Base-by-base conservation (phyloP, 768 basidiomycete genomes). In the Sistotremastrum suecicum region DNA sequence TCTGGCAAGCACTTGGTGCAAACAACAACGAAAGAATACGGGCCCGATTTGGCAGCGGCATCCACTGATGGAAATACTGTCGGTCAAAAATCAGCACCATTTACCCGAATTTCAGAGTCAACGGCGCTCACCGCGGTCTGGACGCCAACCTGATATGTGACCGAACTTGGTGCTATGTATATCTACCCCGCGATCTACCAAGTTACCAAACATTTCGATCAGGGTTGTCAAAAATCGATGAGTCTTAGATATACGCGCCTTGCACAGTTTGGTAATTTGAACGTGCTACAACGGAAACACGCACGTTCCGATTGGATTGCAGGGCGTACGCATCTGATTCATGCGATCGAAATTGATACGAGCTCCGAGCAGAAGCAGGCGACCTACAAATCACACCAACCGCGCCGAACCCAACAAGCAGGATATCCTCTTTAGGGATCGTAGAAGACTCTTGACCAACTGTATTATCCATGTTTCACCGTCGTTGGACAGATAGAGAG, bases 1-100 rank as follows among this genome's bases (percentile, higher is more conserved):
- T 87, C 83, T 3, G 83, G 83, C 11, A 85, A 61, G 3, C 76
- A 75, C 56, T 87, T 87, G 1, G 80, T 83, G 3, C 78, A 68
- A 41, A 84, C 57, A 32, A 87, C 60, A 4, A 83, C 80, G 57
- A 78, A 76, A 39, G 71, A 66, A 58, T 84, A 87, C 0, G 68
- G 56, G 34, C 65, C 57, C 55, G 81, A 79, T 11, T 71, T 66
- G 7, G 83, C 83, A 37, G 76, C 75, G 1, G 57, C 59, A 20
- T 20, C 20, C 32, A 85, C 68, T 3, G 74, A 74, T 34, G 59
- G 68, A 52, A 75, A 71, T 43, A 82, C 83, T 83, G 39, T 3
- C 37, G 12, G 34, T 38, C 8, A n/a, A 12, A 52, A n/a, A 39
- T 34, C 10, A 20, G 30, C 48, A 20, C 37, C 20, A 31, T 54